A percentile compares a stretch with the other conserved stretches of the same genome.
Evolutionary conservation across 306 rosid genomes (phyloP).

Genomic region (Cicer chorassanicum): DNA sequence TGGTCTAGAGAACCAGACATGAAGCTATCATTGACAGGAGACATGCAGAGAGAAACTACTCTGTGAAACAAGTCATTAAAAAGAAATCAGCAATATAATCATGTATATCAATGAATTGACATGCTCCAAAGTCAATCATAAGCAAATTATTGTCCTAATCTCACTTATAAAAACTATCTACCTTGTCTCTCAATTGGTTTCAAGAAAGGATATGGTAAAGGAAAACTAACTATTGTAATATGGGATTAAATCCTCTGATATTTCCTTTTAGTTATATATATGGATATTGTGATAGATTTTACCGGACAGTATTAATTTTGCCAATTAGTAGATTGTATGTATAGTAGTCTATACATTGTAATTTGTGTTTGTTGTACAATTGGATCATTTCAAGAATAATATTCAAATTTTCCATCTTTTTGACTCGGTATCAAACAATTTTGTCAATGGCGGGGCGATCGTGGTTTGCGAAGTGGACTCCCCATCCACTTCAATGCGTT

Average conservation of each 20-base stretch:
- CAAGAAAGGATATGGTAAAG: not conserved
- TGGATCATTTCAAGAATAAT: not conserved
- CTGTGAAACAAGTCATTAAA: constrained; percentile 51
- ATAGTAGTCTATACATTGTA: not conserved
- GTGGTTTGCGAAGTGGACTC: no score
- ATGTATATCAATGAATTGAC: not conserved
- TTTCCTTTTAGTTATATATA: not conserved
- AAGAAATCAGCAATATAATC: constrained; percentile 43
- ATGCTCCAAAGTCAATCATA: constrained; percentile 21
- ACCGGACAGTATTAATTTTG: no score
- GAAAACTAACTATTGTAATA: not conserved
- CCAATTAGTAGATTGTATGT: not conserved
- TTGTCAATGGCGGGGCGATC: no score
- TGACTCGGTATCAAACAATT: no score
- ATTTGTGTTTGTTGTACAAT: not conserved
- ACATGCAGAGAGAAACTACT: constrained; percentile 96
- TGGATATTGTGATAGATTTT: not conserved
- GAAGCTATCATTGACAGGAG: constrained; percentile 97
- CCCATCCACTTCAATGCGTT: no score
- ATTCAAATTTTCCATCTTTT: not conserved
- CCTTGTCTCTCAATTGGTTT: constrained; percentile 13
- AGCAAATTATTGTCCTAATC: not conserved
- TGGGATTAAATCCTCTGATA: not conserved
- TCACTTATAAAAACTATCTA: constrained; percentile 15
- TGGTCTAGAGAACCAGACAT: constrained; percentile 98